Percentiles rank a stretch among this genome's conserved stretches.
phyloP scores from a whole-genome alignment of 1,284 basidiomycete species.

The Microstroma glucosiphilum region DNA sequence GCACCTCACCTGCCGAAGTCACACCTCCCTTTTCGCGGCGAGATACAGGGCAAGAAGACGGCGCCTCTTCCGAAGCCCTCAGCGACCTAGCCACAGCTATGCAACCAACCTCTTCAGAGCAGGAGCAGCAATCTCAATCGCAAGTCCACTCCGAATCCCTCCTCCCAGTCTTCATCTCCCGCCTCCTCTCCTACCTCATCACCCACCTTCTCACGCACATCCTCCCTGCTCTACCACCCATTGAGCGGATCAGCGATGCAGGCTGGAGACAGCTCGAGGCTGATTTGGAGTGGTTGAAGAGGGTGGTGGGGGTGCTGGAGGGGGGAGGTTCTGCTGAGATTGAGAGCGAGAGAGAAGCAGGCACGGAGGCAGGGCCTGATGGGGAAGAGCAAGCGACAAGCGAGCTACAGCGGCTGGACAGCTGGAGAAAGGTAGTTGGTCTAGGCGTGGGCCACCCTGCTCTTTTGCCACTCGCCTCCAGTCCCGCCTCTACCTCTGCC shows the following conservation, averaged over 20 bases:
- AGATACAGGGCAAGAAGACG: background rate
- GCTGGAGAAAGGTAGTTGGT: background rate
- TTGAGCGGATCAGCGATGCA: background rate
- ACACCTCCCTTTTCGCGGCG: conserved; percentile 1
- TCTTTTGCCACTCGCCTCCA: too few species aligned
- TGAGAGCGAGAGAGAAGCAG: background rate
- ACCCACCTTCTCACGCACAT: background rate
- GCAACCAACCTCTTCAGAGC: too few species aligned
- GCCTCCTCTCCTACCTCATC: background rate
- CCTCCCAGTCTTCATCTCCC: background rate
- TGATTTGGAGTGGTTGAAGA: background rate
- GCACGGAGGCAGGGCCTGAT: background rate
- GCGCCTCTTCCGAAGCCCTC: background rate
- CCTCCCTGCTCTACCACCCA: background rate
- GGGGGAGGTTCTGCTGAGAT: too few species aligned
- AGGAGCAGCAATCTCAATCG: background rate
- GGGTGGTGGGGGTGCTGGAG: background rate
- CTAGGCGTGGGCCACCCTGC: too few species aligned
- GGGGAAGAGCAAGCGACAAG: background rate
- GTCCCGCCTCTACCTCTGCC: too few species aligned
- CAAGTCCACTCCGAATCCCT: background rate
- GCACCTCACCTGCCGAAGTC: background rate
- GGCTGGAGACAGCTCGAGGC: conserved; percentile 2
- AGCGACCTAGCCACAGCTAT: background rate
- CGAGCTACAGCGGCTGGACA: background rate